Base-by-base conservation (phyloP, 202 grass and related monocot species). In the Eragrostis tef region DNA sequence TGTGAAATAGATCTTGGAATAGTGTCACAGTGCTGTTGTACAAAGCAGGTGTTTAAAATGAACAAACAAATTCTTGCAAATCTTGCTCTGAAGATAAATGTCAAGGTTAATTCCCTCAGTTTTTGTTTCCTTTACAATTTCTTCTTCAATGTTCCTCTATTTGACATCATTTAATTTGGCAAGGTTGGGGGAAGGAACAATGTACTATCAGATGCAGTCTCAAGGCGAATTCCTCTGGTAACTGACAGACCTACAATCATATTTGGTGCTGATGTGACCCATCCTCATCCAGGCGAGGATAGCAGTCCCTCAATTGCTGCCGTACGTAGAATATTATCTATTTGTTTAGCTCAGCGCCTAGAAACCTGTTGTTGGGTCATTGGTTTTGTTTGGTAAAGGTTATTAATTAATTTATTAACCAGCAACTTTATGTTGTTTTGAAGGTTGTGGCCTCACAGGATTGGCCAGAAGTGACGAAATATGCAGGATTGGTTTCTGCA, bases 141-240 rank as follows among this genome's bases (percentile, higher is more conserved):
- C 31, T 6, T 83, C 7, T 26, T 77, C 47, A 70, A 20, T 78
- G 83, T 62, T 86, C 34, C 21, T 79, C 45, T 53, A 62, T 45
- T 27, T 79, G 11, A 65, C 36, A 56, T 14, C 6, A 66, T 72
- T 74, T 87, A 70, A 64, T 39, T 36, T 43, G 17, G 19, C 80
- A 80, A 97, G 91, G 94, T 97, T 45, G 94, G 94, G n/a, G 94
- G 94, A 60, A 94, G 91, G 71, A 97, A 97, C 48, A 97, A 87
- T 16, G 94, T 97, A 21, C 85, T 97, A 47, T 79, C 86, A 31
- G 94, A 97, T 86, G 94, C 94, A 15, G 66, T 94, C 42, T 78
- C 80, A 11, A 92, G 91, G 68, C 74, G 91, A 53, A 94, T 97
- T 60, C 94, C 94, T 50, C 60, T 97, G 34, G 89, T 97, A 22